Conservation (phyloP, 805 yeast species). For the Candida maesae region DNA sequence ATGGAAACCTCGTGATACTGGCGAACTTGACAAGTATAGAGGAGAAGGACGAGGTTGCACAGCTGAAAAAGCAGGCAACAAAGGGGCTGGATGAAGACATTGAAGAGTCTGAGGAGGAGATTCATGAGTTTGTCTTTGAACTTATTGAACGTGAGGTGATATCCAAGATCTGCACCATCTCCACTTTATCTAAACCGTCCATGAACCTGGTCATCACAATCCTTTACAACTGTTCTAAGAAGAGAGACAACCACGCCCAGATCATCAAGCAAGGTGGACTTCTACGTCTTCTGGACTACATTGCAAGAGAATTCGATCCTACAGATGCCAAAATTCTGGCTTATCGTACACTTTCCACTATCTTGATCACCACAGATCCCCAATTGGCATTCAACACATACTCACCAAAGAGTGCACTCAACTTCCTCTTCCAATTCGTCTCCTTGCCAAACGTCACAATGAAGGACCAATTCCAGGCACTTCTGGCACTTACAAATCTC, state of each 20-base stretch:
- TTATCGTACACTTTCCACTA: conserved; percentile 39
- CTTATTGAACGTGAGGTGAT: conserved; percentile 22
- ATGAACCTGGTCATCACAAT: conserved; percentile 30
- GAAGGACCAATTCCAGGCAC: conserved; percentile 46
- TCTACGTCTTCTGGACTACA: conserved; percentile 31
- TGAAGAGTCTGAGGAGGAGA: conserved; percentile 17
- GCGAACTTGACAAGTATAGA: conserved; percentile 30
- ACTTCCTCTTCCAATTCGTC: conserved; percentile 37
- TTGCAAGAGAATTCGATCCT: conserved; percentile 7
- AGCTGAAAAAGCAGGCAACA: conserved; percentile 31
- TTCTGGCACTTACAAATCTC: conserved; percentile 62
- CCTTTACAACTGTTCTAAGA: conserved; percentile 29
- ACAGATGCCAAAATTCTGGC: conserved; percentile 28
- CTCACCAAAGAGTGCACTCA: conserved; percentile 22
- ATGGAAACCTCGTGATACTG: conserved; percentile 32
- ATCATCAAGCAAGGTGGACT: conserved; percentile 45
- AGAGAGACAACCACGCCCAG: conserved; percentile 27
- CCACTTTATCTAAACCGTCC: conserved; percentile 18
- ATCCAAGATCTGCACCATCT: conserved; percentile 10
- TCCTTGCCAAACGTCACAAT: conserved; percentile 23
- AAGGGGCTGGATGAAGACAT: conserved; percentile 25
- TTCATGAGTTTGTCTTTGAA: conserved; percentile 18
- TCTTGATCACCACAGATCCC: conserved; percentile 46
- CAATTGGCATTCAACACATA: conserved; percentile 31
- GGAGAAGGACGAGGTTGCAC: conserved; percentile 25